A percentile compares a stretch with the other conserved stretches of the same genome.
Conservation (phyloP, 1,139 yeast genomes). For the Eremothecium coryli region DNA sequence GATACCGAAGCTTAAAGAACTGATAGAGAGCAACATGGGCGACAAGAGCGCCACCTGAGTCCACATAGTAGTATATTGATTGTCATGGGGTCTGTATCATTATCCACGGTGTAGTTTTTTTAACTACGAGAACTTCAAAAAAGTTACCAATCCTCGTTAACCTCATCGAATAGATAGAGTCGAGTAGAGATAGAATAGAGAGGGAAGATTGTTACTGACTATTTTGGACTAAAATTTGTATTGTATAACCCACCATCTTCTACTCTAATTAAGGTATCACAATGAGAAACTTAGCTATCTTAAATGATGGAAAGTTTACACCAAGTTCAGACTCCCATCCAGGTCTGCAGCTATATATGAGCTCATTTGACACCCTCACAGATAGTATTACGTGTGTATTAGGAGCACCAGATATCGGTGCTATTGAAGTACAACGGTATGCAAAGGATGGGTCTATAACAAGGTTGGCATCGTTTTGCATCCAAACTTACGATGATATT, state of each 20-base stretch:
- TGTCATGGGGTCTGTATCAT: too few relatives aligned
- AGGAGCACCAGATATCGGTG: conserved; percentile 49
- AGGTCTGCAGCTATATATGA: conserved; percentile 42
- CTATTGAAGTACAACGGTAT: conserved; percentile 52
- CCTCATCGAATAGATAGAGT: too few relatives aligned
- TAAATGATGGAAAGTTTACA: conserved; percentile 46
- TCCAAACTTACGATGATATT: conserved; percentile 31
- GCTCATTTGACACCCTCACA: conserved; percentile 67
- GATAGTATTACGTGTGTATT: conserved; percentile 65
- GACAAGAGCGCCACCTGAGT: too few relatives aligned
- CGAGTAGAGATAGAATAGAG: too few relatives aligned
- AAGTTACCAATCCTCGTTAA: too few relatives aligned
- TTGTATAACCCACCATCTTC: too few relatives aligned
- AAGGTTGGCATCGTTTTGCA: conserved; percentile 49
- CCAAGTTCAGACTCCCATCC: conserved; percentile 46
- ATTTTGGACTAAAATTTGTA: too few relatives aligned
- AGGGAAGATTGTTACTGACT: too few relatives aligned
- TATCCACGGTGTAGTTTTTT: too few relatives aligned
- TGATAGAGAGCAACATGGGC: conserved; percentile 1
- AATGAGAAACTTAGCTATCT: conserved; percentile 52
- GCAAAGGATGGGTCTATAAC: conserved; percentile 48
- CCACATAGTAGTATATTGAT: too few relatives aligned
- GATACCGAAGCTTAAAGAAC: conserved; percentile 19
- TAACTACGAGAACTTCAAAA: too few relatives aligned
- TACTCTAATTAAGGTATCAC: conserved; percentile 1